Evolutionary conservation across 805 yeast species (phyloP).

Genomic region (Cephaloascus fragrans): DNA sequence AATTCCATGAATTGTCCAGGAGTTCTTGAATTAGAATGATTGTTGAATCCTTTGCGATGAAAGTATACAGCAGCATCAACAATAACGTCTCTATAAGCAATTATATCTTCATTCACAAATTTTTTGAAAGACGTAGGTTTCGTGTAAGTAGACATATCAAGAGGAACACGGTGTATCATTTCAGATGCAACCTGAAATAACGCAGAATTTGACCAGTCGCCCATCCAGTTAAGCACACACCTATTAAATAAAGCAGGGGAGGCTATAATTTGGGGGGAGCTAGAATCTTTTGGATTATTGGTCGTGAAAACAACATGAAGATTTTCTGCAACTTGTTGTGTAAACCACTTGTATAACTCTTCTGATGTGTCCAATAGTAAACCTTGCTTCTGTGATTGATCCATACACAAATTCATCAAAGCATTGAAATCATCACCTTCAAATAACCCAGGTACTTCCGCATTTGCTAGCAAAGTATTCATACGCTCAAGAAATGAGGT

Average conservation of each 20-base stretch:
- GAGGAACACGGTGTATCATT: conserved; percentile 35
- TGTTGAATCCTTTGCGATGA: conserved; percentile 21
- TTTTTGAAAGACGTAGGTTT: conserved; percentile 17
- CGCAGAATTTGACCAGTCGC: conserved; percentile 58
- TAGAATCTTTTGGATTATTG: conserved; percentile 33
- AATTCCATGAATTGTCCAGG: conserved; percentile 54
- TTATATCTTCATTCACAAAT: conserved; percentile 5
- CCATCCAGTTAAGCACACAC: conserved; percentile 86
- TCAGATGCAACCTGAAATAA: conserved; percentile 38
- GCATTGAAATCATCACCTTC: conserved; percentile 56
- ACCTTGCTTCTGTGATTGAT: conserved; percentile 51
- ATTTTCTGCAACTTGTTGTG: conserved; percentile 52
- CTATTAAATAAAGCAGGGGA: conserved; percentile 89
- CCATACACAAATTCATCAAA: conserved; percentile 45
- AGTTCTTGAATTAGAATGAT: conserved; percentile 9
- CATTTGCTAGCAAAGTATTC: conserved; percentile 89
- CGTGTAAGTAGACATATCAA: conserved; percentile 35
- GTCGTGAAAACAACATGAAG: conserved; percentile 79
- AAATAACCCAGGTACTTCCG: conserved; percentile 86
- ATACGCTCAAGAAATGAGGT: conserved; percentile 80
- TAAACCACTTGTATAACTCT: conserved; percentile 71
- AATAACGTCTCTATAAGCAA: conserved; percentile 32
- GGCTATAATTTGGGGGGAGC: conserved; percentile 40
- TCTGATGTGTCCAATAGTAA: conserved; percentile 53
- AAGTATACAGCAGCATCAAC: conserved; percentile 35